These are phyloP conservation scores for Thyridium curvatum DNA, from an alignment of 2,329 filamentous ascomycete genomes.

Conservation along the genomic window DNA sequence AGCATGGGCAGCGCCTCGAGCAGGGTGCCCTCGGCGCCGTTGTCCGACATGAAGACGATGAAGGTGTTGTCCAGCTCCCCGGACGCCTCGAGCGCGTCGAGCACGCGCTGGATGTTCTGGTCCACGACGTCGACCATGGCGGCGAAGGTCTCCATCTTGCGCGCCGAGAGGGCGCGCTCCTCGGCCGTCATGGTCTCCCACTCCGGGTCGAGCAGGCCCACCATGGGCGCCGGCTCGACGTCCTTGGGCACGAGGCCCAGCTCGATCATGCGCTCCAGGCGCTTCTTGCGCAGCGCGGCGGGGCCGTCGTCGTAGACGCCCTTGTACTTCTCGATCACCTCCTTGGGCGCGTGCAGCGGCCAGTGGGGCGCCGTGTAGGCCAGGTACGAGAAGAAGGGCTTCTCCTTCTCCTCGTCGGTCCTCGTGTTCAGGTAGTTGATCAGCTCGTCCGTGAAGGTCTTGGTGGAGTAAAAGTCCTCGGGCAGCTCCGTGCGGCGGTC, in stretches of 20 bases:
- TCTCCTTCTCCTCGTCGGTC: slow-evolving; percentile 22
- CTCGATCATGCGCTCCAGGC: slow-evolving; percentile 48
- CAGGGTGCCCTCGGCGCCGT: slow-evolving; percentile 25
- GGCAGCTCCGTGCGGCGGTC: slow-evolving; percentile 28
- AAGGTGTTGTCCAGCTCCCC: slow-evolving; percentile 58
- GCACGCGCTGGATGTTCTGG: slow-evolving; percentile 49
- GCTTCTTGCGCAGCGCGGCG: slow-evolving; percentile 44
- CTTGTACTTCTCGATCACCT: slow-evolving; percentile 49
- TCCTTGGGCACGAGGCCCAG: slow-evolving; percentile 48
- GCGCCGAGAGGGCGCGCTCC: slow-evolving; percentile 38
- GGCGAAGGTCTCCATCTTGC: slow-evolving; percentile 55
- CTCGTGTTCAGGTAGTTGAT: slow-evolving; percentile 42
- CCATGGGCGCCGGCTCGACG: slow-evolving; percentile 42
- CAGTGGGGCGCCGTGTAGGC: slow-evolving; percentile 58
- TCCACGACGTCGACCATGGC: slow-evolving; percentile 60
- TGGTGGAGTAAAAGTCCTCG: slow-evolving; percentile 45
- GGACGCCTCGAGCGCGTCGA: slow-evolving; percentile 46
- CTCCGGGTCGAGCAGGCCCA: slow-evolving; percentile 39
- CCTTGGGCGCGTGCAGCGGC: slow-evolving; percentile 52
- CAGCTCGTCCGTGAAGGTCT: slow-evolving; percentile 46
- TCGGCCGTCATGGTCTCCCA: slow-evolving; percentile 40
- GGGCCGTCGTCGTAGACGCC: slow-evolving; percentile 56
- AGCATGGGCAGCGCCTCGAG: slow-evolving; percentile 12
- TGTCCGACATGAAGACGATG: slow-evolving; percentile 57
- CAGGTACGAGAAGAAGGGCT: slow-evolving; percentile 53